Conservation (phyloP, 352 stramenopile genomes). For the Globisporangium nunn region DNA sequence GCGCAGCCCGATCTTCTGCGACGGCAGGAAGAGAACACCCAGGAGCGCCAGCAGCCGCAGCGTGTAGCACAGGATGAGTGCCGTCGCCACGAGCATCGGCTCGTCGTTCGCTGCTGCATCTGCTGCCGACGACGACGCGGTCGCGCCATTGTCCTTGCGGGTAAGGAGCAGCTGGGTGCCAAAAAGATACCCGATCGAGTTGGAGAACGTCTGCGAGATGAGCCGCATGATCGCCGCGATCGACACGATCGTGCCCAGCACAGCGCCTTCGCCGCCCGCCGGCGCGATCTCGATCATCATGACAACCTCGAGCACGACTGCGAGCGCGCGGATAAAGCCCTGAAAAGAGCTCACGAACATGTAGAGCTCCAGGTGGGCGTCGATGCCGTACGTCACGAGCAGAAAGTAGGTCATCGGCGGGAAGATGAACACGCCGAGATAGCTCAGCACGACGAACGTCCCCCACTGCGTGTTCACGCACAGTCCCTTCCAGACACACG, state of each 20-base stretch:
- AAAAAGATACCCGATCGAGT: conserved; percentile 15
- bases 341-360: conserved; percentile 27
- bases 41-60: conserved; percentile 20
- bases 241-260: conserved; percentile 33
- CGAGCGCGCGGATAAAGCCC: conserved; percentile 26
- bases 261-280: conserved; percentile 30
- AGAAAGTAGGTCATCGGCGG: conserved; percentile 20
- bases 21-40: conserved; percentile 18
- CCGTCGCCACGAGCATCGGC: conserved; percentile 23
- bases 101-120: conserved; percentile 9
- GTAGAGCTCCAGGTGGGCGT: conserved; percentile 21
- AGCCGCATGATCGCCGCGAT: conserved; percentile 36
- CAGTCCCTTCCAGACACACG: conserved; percentile 26
- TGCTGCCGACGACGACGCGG: neutral
- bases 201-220: conserved; percentile 17
- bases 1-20: conserved; percentile 13
- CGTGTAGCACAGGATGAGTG: conserved; percentile 19
- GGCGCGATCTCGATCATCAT: conserved; percentile 40
- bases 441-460: conserved; percentile 21
- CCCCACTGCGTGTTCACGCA: conserved; percentile 29
- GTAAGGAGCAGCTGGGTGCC: conserved; percentile 11
- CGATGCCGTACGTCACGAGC: conserved; percentile 22
- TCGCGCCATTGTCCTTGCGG: conserved; percentile 7
- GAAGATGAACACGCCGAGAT: conserved; percentile 21
- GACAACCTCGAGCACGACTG: conserved; percentile 31